A percentile compares a stretch with the other conserved stretches of the same genome.
Conservation (phyloP, 805 yeast species). For the Kodamaea hsintzibuensis region DNA sequence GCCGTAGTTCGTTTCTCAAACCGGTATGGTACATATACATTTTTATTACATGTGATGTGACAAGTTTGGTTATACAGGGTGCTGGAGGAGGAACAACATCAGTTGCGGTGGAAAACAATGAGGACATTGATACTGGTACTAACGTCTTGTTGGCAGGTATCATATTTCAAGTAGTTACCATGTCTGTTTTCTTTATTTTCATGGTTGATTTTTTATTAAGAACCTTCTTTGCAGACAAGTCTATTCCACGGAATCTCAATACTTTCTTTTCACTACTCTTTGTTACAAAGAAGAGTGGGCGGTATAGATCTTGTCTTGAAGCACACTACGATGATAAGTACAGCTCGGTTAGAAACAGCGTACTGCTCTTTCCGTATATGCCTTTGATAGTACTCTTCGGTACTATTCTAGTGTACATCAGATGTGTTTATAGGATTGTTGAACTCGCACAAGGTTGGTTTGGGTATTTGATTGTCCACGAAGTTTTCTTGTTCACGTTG, state of each 20-base stretch:
- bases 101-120: constrained; percentile 8
- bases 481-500: constrained; percentile 41
- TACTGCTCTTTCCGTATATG: constrained; percentile 38
- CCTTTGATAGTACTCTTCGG: constrained; percentile 49
- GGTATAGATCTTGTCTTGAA: constrained; percentile 21
- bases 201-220: constrained; percentile 20
- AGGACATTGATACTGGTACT: constrained; percentile 15
- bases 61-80: constrained; percentile 17
- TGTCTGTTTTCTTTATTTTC: constrained; percentile 19
- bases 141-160: constrained; percentile 22
- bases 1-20: constrained; percentile 1
- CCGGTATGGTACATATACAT: constrained; percentile 15
- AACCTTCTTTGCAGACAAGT: constrained; percentile 12
- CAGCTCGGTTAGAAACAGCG: constrained; percentile 31
- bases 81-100: constrained; percentile 22
- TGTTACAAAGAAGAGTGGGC: constrained; percentile 20
- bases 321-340: constrained; percentile 35
- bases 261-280: constrained; percentile 21
- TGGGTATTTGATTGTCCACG: constrained; percentile 57
- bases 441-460: constrained; percentile 75
- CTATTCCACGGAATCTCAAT: not conserved
- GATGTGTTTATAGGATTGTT: constrained; percentile 72
- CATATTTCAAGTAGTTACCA: constrained; percentile 21
- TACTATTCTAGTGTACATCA: constrained; percentile 54
- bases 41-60: constrained; percentile 14